Percentiles rank a stretch among this genome's conserved stretches.
phyloP scores from a whole-genome alignment of 2,329 filamentous ascomycete genomes.

The Aaosphaeria pasadenensis region DNA sequence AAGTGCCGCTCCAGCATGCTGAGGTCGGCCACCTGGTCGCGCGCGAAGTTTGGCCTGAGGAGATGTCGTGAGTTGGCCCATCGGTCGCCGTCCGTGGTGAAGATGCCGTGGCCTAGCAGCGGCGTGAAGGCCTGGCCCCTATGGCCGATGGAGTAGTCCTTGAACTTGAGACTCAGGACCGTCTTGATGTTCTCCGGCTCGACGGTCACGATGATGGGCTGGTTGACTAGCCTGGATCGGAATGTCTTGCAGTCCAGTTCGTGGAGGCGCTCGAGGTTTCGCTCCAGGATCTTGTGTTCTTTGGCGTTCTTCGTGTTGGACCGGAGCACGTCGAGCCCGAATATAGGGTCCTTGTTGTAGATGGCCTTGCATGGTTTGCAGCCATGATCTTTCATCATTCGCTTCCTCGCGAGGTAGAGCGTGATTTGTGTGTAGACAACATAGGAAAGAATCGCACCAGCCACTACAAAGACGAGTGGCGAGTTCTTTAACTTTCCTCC shows the following conservation, averaged over 20 bases:
- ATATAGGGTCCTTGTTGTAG: constrained; percentile 53
- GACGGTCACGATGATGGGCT: constrained; percentile 37
- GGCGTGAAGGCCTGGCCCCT: constrained; percentile 36
- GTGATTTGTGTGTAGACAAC: constrained; percentile 31
- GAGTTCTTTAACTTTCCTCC: no score
- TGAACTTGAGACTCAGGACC: constrained; percentile 44
- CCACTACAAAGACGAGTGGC: no score
- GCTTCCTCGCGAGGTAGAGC: constrained; percentile 35
- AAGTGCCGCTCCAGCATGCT: constrained; percentile 61
- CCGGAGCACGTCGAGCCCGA: constrained; percentile 52
- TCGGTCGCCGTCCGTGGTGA: constrained; percentile 45
- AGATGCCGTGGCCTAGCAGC: constrained; percentile 45
- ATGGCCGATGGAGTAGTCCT: constrained; percentile 44
- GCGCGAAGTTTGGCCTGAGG: constrained; percentile 54
- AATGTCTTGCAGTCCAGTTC: constrained; percentile 38
- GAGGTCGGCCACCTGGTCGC: constrained; percentile 53
- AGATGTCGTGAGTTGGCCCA: constrained; percentile 43
- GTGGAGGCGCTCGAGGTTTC: constrained; percentile 22
- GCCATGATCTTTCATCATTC: constrained; percentile 42
- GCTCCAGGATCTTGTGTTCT: constrained; percentile 12
- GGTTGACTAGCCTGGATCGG: constrained; percentile 34
- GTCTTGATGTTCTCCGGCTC: constrained; percentile 50
- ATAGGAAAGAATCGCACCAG: constrained; percentile 16
- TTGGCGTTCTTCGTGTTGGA: constrained; percentile 39
- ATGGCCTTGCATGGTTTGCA: constrained; percentile 46